Evolutionary conservation across 2,329 filamentous ascomycete species (phyloP), one percentile per base, ranked within the genome.

Genomic region (Pyrenochaeta sp.): DNA sequence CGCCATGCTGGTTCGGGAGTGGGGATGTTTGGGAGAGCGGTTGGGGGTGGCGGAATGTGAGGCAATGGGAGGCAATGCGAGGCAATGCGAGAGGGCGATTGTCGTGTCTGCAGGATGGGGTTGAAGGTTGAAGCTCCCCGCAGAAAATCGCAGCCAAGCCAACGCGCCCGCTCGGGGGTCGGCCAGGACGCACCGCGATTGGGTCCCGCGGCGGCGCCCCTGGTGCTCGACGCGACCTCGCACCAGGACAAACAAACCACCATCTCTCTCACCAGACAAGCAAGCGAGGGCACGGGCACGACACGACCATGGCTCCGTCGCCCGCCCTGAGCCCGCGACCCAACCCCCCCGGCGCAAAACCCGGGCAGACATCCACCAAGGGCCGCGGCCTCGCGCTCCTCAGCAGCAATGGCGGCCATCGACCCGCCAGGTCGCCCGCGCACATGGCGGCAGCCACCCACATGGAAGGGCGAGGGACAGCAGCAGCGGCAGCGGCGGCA

Each of bases 371-470:
- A 19, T 50, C 53, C 22, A 48, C 53, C 35, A 69, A 65, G 44
- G 53, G 63, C 6, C 69, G 67, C 53, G 58, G 60, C 2, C 67
- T 71, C 40, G 65, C 68, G 3, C 56, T 69, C 22, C 57, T 68
- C 37, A 63, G 60, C 24, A 45, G 58, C 34, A 58, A 39, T 22
- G 46, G 58, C 36, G 58, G 39, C 24, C 51, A 55, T 24, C 50
- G 55, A 37, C 41, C 55, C n/a, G 34, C 31, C 6, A 42, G 36
- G 31, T 48, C 51, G 14, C 41, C 55, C 3, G 53, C 50, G 3
- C 41, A n/a, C n/a, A n/a, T n/a, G n/a, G n/a, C n/a, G n/a, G n/a
- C n/a, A n/a, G n/a, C n/a, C n/a, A n/a, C n/a, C n/a, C n/a, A n/a
- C n/a, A n/a, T n/a, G n/a, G n/a, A n/a, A n/a, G n/a, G n/a, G n/a